These are phyloP conservation scores for Mortierella sp. DNA, from an alignment of 371 early-diverging fungal species.

Conservation along the genomic window DNA sequence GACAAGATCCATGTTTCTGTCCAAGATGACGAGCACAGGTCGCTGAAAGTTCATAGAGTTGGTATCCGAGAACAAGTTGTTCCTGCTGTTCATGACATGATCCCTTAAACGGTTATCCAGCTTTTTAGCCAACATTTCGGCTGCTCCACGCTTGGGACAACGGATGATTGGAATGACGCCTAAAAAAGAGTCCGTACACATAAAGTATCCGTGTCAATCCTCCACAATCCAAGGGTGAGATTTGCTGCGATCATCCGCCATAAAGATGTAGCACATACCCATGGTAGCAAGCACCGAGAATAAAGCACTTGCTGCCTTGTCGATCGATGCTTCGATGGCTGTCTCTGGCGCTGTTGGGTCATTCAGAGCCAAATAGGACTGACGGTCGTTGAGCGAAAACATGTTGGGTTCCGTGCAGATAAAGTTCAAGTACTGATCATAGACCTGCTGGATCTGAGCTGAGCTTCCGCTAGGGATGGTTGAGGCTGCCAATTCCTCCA, in stretches of 20 bases:
- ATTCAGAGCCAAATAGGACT: conserved; percentile 85
- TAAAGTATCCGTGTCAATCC: neutral
- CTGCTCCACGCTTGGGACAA: conserved; percentile 90
- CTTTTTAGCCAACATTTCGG: conserved; percentile 92
- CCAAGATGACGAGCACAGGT: conserved; percentile 91
- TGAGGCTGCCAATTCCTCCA: conserved; percentile 94
- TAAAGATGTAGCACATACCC: conserved; percentile 56
- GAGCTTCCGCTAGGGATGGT: conserved; percentile 79
- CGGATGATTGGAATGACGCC: conserved; percentile 91
- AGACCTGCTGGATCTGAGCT: conserved; percentile 87
- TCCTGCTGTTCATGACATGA: conserved; percentile 85
- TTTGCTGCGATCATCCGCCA: neutral
- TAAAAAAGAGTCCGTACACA: conserved; percentile 9
- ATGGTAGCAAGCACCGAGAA: conserved; percentile 95
- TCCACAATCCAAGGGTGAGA: neutral
- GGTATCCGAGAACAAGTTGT: conserved; percentile 80
- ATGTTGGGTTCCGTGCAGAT: conserved; percentile 93
- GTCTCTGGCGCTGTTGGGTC: conserved; percentile 83
- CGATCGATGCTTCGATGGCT: conserved; percentile 80
- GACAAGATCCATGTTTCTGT: conserved; percentile 95
- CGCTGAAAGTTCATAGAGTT: conserved; percentile 61
- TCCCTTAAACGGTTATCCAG: conserved; percentile 91
- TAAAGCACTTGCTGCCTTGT: conserved; percentile 81
- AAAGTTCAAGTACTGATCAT: conserved; percentile 97
- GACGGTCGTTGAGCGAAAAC: conserved; percentile 91